Percentiles rank a stretch among this genome's conserved stretches.
Evolutionary conservation across 116 monocot genomes (phyloP).

Genomic region (Trichopus zeylanicus): DNA sequence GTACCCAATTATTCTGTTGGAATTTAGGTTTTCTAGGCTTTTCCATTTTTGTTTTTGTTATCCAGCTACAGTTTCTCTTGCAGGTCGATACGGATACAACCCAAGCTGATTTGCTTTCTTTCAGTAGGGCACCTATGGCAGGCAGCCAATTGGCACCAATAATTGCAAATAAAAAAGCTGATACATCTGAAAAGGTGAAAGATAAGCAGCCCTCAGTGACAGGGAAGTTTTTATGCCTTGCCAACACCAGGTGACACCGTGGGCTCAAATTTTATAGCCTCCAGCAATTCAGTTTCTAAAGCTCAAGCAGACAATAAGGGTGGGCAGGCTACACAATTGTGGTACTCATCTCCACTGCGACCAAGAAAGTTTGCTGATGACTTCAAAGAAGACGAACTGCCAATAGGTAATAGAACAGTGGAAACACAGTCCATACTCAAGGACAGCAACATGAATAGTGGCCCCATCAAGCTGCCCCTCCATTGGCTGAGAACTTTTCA

Average conservation of each 20-base stretch:
- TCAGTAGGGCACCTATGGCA: slow-evolving; percentile 17
- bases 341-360: slow-evolving; percentile 74
- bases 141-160: slow-evolving; percentile 74
- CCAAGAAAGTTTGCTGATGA: slow-evolving; percentile 30
- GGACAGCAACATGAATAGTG: slow-evolving; percentile 43
- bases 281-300: slow-evolving; percentile 14
- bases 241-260: slow-evolving; percentile 68
- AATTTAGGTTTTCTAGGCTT: too few species aligned
- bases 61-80: not conserved
- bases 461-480: slow-evolving; percentile 31
- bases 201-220: slow-evolving; percentile 37
- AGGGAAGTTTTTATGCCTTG: slow-evolving; percentile 67
- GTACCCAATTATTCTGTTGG: too few species aligned
- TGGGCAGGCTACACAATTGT: slow-evolving; percentile 30
- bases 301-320: slow-evolving; percentile 14
- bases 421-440: slow-evolving; percentile 28
- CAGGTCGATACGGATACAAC: slow-evolving; percentile 50
- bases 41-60: too few species aligned
- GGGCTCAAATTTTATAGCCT: slow-evolving; percentile 15
- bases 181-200: slow-evolving; percentile 41
- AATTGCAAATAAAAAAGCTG: slow-evolving; percentile 48
- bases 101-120: slow-evolving; percentile 26
- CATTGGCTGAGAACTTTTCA: slow-evolving; percentile 26
- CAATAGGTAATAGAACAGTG: slow-evolving; percentile 15
- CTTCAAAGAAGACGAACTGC: slow-evolving; percentile 17